Conservation (phyloP, 2,329 filamentous ascomycete genomes). For the Lecanicillium sp. region DNA sequence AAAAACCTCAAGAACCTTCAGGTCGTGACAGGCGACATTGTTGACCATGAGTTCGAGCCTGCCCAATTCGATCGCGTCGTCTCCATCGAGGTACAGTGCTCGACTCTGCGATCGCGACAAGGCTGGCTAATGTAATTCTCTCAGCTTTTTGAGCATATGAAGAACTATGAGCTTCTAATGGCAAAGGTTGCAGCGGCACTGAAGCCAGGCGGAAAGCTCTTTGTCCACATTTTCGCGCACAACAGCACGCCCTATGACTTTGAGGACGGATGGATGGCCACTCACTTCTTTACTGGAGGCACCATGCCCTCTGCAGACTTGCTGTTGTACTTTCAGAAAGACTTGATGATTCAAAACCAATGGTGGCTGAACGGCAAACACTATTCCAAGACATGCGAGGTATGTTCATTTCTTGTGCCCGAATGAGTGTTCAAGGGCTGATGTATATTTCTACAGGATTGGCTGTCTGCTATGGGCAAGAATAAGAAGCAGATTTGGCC, state of each 20-base stretch:
- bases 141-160: constrained; percentile 70
- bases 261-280: constrained; percentile 68
- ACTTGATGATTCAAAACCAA: constrained; percentile 53
- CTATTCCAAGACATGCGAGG: constrained; percentile 65
- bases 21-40: constrained; percentile 62
- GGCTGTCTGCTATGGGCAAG: constrained; percentile 54
- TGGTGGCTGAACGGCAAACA: constrained; percentile 68
- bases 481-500: constrained; percentile 59
- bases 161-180: constrained; percentile 64
- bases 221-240: constrained; percentile 64
- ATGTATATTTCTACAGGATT: constrained; percentile 36
- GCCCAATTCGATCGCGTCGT: constrained; percentile 58
- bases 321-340: constrained; percentile 59
- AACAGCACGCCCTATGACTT: constrained; percentile 62
- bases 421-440: background rate
- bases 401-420: constrained; percentile 24
- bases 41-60: constrained; percentile 57
- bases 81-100: constrained; percentile 46
- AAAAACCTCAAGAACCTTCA: constrained; percentile 54
- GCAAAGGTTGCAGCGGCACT: constrained; percentile 55
- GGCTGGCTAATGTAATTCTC: background rate
- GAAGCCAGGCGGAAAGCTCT: constrained; percentile 58
- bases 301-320: constrained; percentile 66
- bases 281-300: constrained; percentile 66
- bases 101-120: too few relatives aligned